Evolutionary conservation across 345 rosid species (phyloP), one percentile per base, ranked within the genome.

Genomic region (Euphorbia pulcherrima): DNA sequence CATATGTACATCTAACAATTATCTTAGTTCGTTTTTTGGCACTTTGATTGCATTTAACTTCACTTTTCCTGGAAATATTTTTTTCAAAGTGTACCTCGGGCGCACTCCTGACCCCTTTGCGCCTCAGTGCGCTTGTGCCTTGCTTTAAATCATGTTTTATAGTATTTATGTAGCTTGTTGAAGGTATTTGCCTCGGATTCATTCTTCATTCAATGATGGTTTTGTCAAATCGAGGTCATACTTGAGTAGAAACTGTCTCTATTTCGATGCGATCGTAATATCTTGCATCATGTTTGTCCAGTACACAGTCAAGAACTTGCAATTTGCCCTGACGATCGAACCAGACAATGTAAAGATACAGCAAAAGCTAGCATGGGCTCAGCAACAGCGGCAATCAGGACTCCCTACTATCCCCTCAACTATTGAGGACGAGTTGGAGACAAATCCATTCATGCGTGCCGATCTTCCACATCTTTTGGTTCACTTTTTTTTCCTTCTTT

Each of bases 271-370:
- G 20, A 41, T 62, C 16, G 13, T 67, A 76, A 65, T 7, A 1
- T 41, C 66, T 50, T 35, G 30, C 28, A 41, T 64, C 6, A 16
- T 78, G 46, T 66, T 75, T 71, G 2, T 84, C 57, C 78, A 90
- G 98, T 93, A 90, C 79, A 89, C 98, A 0, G 84, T 87, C 76
- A 91, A 90, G 87, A 93, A 90, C 90, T 75, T 93, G 87, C 88
- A 84, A 73, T 93, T 93, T 72, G 97, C 91, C 23, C 58, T 68
- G 26, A 83, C 92, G 24, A 88, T 89, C 17, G 99, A 93, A 62
- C 95, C 92, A 72, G 80, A 83, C 64, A 93, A 86, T 48, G 82
- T 33, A 37, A 86, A 86, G 77, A 79, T 82, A 77, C 85, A 81
- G 68, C 84, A 89, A 68, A 90, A 91, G 80, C 68, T 94, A 26